Percentiles rank a stretch among this genome's conserved stretches.
These are phyloP conservation scores for Oryza longistaminata DNA, from an alignment of 176 grass and related monocot species.

Conservation along the genomic window DNA sequence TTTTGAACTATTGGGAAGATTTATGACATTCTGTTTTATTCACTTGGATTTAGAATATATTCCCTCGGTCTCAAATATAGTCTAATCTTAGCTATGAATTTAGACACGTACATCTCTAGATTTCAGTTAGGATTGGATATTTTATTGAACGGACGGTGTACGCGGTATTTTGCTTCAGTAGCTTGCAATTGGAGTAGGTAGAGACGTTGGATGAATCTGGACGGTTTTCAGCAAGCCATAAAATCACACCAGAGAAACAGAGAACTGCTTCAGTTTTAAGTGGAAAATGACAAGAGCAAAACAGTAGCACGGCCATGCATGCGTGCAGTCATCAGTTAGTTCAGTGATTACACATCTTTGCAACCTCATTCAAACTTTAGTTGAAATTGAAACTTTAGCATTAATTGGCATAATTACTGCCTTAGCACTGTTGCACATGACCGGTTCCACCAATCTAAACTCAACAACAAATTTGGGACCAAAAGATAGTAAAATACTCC, in stretches of 20 bases:
- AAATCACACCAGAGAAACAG: not conserved
- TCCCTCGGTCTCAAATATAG: too few relatives aligned
- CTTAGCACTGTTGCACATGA: not conserved
- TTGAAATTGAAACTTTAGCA: too few relatives aligned
- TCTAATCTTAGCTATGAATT: too few relatives aligned
- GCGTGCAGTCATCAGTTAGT: not conserved
- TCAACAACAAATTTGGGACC: not conserved
- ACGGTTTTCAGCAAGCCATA: slow-evolving; percentile 1
- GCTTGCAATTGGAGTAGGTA: not conserved
- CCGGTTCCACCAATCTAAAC: not conserved
- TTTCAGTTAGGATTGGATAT: too few relatives aligned
- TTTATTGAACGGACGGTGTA: too few relatives aligned
- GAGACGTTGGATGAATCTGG: not conserved
- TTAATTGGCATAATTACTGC: slow-evolving; percentile 16
- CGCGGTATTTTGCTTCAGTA: not conserved
- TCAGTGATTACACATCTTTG: not conserved
- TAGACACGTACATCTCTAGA: too few relatives aligned
- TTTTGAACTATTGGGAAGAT: not conserved
- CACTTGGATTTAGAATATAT: not conserved
- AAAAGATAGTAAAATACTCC: not conserved
- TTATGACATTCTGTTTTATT: not conserved
- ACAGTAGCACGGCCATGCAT: not conserved
- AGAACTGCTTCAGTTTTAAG: not conserved
- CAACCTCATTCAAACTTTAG: slow-evolving; percentile 1
- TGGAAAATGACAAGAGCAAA: not conserved